Evolutionary conservation across 2,329 filamentous ascomycete genomes (phyloP).

Genomic region (Pseudohalonectria lignicola): DNA sequence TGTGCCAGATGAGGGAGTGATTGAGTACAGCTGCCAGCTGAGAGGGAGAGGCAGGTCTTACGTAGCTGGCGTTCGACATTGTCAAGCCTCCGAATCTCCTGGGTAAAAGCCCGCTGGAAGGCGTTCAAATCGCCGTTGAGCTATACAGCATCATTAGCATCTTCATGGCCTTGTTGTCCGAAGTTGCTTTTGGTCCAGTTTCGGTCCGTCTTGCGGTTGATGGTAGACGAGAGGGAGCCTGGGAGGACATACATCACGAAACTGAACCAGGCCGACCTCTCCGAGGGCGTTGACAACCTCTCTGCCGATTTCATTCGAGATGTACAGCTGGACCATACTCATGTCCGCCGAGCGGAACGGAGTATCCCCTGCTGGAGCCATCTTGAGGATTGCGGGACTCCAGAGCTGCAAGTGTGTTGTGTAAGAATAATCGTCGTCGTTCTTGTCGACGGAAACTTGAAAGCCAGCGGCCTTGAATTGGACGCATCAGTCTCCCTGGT

Average conservation of each 20-base stretch:
- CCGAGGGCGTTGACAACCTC: constrained; percentile 95
- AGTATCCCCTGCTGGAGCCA: constrained; percentile 69
- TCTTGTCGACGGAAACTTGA: constrained; percentile 2
- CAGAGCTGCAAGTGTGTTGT: constrained; percentile 8
- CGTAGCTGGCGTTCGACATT: constrained; percentile 97
- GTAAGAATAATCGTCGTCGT: no score
- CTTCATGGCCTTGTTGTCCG: no score
- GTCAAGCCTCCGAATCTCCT: constrained; percentile 92
- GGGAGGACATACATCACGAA: constrained; percentile 68
- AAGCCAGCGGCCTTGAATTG: background rate
- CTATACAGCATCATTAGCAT: constrained; percentile 34
- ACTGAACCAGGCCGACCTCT: constrained; percentile 93
- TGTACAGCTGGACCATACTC: constrained; percentile 99
- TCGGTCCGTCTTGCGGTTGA: no score
- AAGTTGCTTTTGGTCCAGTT: constrained; percentile 9
- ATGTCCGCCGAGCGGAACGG: constrained; percentile 99
- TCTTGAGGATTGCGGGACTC: constrained; percentile 23
- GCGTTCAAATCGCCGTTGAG: constrained; percentile 87
- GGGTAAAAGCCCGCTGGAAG: constrained; percentile 94
- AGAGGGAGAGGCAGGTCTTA: constrained; percentile 37
- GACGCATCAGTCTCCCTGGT: no score
- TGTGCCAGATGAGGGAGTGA: no score
- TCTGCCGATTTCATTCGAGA: constrained; percentile 95
- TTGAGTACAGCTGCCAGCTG: background rate
- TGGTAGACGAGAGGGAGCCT: background rate